Conservation (phyloP, 495 filamentous ascomycete species). For the Ramalina intermedia region DNA sequence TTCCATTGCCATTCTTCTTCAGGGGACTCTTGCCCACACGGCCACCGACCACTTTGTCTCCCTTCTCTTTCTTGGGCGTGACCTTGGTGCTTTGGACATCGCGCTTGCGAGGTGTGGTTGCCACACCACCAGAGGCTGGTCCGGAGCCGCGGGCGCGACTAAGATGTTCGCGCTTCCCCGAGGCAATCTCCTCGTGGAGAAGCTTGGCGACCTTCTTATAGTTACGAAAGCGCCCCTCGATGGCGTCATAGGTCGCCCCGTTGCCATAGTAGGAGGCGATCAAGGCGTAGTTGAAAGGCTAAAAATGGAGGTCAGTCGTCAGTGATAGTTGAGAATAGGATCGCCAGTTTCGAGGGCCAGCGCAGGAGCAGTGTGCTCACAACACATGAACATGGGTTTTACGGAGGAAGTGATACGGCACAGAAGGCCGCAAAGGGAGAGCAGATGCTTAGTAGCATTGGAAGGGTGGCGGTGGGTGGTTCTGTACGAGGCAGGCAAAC, state of each 20-base stretch:
- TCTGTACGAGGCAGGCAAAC: background rate
- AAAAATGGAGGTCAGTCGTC: background rate
- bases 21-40: background rate
- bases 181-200: slow-evolving; percentile 17
- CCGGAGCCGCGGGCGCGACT: slow-evolving; percentile 5
- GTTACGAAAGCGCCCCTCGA: slow-evolving; percentile 26
- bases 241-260: slow-evolving; percentile 26
- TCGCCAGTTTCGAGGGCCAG: background rate
- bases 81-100: background rate
- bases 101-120: background rate
- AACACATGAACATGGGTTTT: too few relatives aligned
- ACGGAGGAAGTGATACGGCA: background rate
- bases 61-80: slow-evolving; percentile 2
- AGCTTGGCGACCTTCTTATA: slow-evolving; percentile 17
- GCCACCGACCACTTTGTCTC: background rate
- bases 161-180: slow-evolving; percentile 10
- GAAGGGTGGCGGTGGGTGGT: background rate
- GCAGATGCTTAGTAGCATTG: background rate
- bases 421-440: background rate
- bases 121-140: background rate
- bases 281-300: slow-evolving; percentile 15
- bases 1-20: background rate
- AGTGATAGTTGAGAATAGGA: background rate
- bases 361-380: too few relatives aligned
- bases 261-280: slow-evolving; percentile 18